phyloP scores from a whole-genome alignment of 2,329 filamentous ascomycete species.

The Didymella sp. region DNA sequence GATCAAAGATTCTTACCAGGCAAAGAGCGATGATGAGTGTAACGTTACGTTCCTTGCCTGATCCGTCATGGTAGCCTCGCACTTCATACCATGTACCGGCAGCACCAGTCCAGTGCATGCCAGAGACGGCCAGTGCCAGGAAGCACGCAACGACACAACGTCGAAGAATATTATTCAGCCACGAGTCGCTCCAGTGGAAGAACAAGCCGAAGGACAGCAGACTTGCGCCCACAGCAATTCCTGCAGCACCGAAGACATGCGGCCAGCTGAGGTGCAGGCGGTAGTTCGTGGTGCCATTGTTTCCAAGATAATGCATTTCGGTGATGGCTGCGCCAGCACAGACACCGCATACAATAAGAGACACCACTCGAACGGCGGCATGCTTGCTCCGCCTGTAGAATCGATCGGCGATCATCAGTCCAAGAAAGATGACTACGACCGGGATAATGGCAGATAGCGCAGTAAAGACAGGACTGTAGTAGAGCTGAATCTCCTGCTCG shows the following conservation, averaged over 20 bases:
- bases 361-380: conserved; percentile 34
- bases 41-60: conserved; percentile 59
- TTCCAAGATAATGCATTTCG: conserved; percentile 89
- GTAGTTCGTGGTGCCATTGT: conserved; percentile 82
- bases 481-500: conserved; percentile 67
- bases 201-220: conserved; percentile 75
- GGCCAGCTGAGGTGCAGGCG: conserved; percentile 64
- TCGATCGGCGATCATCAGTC: conserved; percentile 71
- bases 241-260: conserved; percentile 71
- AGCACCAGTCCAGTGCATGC: conserved; percentile 86
- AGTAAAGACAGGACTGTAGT: conserved; percentile 75
- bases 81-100: conserved; percentile 73
- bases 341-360: conserved; percentile 65
- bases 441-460: conserved; percentile 81
- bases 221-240: conserved; percentile 77
- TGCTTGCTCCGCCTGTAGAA: conserved; percentile 42
- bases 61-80: conserved; percentile 52
- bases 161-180: conserved; percentile 82
- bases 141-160: conserved; percentile 69
- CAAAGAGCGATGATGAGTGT: conserved; percentile 76
- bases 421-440: conserved; percentile 73
- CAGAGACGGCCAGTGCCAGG: conserved; percentile 76
- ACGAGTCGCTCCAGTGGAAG: conserved; percentile 76
- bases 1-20: conserved; percentile 62
- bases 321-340: conserved; percentile 78